phyloP scores from a whole-genome alignment of 306 rosid genomes.

The Cucurbita ficifolia region DNA sequence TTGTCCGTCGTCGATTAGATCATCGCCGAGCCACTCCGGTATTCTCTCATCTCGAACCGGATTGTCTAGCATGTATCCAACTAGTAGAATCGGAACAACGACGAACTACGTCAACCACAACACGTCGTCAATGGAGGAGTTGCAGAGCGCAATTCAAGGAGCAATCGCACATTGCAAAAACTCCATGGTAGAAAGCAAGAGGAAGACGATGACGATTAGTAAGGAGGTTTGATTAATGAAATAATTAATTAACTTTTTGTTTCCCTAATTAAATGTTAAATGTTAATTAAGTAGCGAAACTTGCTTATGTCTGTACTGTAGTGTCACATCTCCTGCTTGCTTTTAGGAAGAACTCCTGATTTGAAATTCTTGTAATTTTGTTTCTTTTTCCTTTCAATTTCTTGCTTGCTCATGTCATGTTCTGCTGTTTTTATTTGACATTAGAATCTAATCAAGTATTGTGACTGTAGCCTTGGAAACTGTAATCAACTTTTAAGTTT shows the following conservation, averaged over 20 bases:
- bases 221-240: conserved; percentile 4
- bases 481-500: neutral
- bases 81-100: neutral
- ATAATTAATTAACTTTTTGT: neutral
- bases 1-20: conserved; percentile 86
- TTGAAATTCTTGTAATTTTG: conserved; percentile 5
- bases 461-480: neutral
- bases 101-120: conserved; percentile 12
- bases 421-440: neutral
- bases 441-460: neutral
- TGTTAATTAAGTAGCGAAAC: neutral
- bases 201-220: neutral
- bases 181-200: conserved; percentile 7
- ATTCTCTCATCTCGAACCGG: conserved; percentile 36
- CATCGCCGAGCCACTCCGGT: conserved; percentile 78
- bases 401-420: neutral
- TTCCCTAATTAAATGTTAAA: neutral
- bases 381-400: neutral
- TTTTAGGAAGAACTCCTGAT: neutral
- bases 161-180: conserved; percentile 91
- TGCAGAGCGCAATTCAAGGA: conserved; percentile 93
- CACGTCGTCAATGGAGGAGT: conserved; percentile 75
- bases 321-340: conserved; percentile 2
- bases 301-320: neutral
- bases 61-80: neutral